Percentiles rank a stretch among this genome's conserved stretches.
These are phyloP conservation scores for Chaetomium globosum DNA, from an alignment of 2,329 filamentous ascomycete genomes.

Conservation along the genomic window DNA sequence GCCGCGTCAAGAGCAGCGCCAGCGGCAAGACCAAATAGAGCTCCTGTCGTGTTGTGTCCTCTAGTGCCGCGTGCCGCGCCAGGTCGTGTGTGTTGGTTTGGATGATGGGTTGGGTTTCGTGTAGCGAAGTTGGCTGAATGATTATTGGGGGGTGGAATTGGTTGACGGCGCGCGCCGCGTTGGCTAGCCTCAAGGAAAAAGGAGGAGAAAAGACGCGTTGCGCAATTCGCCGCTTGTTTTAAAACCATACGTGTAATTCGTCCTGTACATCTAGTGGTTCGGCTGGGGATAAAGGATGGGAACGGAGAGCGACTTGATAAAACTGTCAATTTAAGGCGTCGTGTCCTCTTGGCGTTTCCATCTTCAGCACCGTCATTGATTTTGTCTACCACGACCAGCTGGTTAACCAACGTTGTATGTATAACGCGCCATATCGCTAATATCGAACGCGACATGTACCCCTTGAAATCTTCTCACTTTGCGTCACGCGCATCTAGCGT, in stretches of 20 bases:
- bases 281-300: constrained; percentile 14
- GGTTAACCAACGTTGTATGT: too few relatives aligned
- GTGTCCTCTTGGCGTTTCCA: neutral
- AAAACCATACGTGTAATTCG: constrained; percentile 8
- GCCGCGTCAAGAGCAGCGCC: constrained; percentile 64
- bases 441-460: too few relatives aligned
- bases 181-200: neutral
- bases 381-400: too few relatives aligned
- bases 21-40: constrained; percentile 43
- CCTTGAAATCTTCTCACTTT: too few relatives aligned
- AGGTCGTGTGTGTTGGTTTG: neutral
- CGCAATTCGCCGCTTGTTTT: constrained; percentile 16
- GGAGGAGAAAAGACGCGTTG: neutral
- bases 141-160: too few relatives aligned
- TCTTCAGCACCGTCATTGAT: too few relatives aligned
- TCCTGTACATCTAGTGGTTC: constrained; percentile 14
- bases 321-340: constrained; percentile 21
- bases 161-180: neutral
- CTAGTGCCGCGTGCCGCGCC: neutral
- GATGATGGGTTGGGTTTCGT: neutral
- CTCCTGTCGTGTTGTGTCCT: neutral
- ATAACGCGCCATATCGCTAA: neutral
- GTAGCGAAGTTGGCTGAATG: neutral
- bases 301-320: constrained; percentile 12
- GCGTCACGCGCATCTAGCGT: neutral